Evolutionary conservation across 352 stramenopile species (phyloP).

Genomic region (Phytophthora nicotianae): DNA sequence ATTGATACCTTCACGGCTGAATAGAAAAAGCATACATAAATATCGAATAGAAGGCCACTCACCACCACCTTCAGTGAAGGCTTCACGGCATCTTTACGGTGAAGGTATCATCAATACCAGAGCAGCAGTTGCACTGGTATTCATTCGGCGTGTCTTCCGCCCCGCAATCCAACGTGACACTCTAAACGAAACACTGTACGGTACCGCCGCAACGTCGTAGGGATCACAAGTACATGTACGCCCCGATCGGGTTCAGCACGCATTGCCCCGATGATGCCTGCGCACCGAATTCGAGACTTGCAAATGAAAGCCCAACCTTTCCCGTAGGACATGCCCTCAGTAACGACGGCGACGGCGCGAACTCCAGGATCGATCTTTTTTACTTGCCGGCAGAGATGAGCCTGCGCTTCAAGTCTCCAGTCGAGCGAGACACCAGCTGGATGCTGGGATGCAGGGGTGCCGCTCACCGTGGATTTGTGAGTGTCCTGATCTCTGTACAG

Average conservation of each 20-base stretch:
- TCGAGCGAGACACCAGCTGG: slow-evolving; percentile 24
- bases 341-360: neutral
- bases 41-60: too few species aligned
- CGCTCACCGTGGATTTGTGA: slow-evolving; percentile 23
- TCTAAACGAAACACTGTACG: slow-evolving; percentile 6
- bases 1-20: too few species aligned
- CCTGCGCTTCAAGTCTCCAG: slow-evolving; percentile 29
- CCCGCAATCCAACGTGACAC: slow-evolving; percentile 17
- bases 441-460: slow-evolving; percentile 21
- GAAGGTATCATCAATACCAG: neutral
- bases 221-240: neutral
- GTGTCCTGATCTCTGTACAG: slow-evolving; percentile 25
- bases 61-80: too few species aligned
- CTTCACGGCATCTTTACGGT: neutral
- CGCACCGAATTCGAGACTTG: slow-evolving; percentile 25
- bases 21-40: too few species aligned
- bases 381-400: slow-evolving; percentile 17
- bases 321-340: slow-evolving; percentile 4
- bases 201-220: slow-evolving; percentile 10
- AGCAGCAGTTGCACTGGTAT: slow-evolving; percentile 12
- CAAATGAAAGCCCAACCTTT: slow-evolving; percentile 13
- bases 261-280: slow-evolving; percentile 8
- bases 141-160: slow-evolving; percentile 22
- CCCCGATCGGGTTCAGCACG: neutral
- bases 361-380: slow-evolving; percentile 1